A percentile compares a stretch with the other conserved stretches of the same genome.
These are phyloP conservation scores for Myriosclerotinia duriaeana DNA, from an alignment of 2,329 filamentous ascomycete species.

Conservation along the genomic window DNA sequence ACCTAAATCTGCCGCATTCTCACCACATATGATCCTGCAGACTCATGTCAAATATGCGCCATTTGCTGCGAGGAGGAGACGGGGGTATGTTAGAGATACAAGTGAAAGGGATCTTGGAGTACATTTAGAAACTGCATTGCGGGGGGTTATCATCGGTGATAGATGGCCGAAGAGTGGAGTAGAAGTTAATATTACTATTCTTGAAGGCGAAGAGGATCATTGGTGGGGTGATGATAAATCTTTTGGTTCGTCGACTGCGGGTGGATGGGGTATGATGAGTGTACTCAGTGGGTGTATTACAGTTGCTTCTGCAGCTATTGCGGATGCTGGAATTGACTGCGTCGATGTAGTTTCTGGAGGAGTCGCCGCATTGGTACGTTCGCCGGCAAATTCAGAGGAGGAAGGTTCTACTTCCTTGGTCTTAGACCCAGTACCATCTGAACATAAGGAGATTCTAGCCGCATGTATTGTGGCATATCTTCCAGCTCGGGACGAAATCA, in stretches of 20 bases:
- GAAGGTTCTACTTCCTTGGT: slow-evolving; percentile 52
- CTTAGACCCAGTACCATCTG: slow-evolving; percentile 78
- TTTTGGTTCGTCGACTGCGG: slow-evolving; percentile 53
- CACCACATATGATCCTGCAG: slow-evolving; percentile 84
- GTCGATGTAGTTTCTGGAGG: slow-evolving; percentile 88
- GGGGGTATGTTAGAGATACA: slow-evolving; percentile 82
- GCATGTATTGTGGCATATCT: slow-evolving; percentile 91
- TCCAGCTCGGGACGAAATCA: slow-evolving; percentile 83
- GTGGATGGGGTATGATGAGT: slow-evolving; percentile 86
- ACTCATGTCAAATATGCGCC: slow-evolving; percentile 96
- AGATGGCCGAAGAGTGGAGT: slow-evolving; percentile 98
- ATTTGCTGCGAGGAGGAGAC: slow-evolving; percentile 79
- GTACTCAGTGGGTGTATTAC: slow-evolving; percentile 90
- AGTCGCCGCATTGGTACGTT: slow-evolving; percentile 73
- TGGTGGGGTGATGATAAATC: slow-evolving; percentile 59
- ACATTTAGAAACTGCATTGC: slow-evolving; percentile 85
- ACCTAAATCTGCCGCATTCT: slow-evolving; percentile 86
- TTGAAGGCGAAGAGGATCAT: slow-evolving; percentile 86
- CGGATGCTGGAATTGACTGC: slow-evolving; percentile 93
- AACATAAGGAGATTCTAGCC: slow-evolving; percentile 74
- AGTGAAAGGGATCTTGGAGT: slow-evolving; percentile 86
- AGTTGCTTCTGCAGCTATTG: slow-evolving; percentile 86
- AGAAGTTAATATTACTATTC: slow-evolving; percentile 88
- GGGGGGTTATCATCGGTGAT: slow-evolving; percentile 87
- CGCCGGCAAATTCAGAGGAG: slow-evolving; percentile 41